Conservation (phyloP, 1,284 basidiomycete species). For the Acaromyces ingoldii region DNA sequence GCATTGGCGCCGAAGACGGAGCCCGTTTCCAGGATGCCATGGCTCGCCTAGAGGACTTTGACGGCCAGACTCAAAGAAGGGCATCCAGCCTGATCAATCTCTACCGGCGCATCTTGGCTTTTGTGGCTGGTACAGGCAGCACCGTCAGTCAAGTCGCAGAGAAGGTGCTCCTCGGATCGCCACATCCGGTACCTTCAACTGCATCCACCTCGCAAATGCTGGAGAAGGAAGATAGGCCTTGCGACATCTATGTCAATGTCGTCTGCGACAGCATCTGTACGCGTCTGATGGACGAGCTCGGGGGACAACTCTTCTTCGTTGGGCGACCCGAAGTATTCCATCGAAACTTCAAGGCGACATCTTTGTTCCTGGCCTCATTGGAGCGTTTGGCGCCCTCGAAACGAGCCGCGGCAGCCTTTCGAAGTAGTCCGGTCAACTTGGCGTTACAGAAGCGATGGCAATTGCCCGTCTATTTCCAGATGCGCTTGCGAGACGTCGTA, state of each 20-base stretch:
- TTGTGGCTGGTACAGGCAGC: conserved; percentile 65
- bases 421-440: too few relatives aligned
- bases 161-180: conserved; percentile 58
- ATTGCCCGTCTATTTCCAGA: conserved; percentile 90
- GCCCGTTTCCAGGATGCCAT: too few relatives aligned
- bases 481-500: conserved; percentile 94
- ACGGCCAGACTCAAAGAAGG: too few relatives aligned
- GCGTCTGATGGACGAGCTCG: conserved; percentile 76
- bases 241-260: conserved; percentile 58
- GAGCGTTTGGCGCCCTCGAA: conserved; percentile 73
- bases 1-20: too few relatives aligned
- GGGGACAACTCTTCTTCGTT: conserved; percentile 75
- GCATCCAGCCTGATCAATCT: conserved; percentile 63
- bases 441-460: conserved; percentile 71
- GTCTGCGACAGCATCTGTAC: conserved; percentile 78
- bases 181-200: conserved; percentile 6
- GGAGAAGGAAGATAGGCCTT: conserved; percentile 2
- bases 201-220: neutral
- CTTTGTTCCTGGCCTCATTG: conserved; percentile 76
- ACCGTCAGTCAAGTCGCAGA: conserved; percentile 72
- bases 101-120: conserved; percentile 77
- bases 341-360: conserved; percentile 70
- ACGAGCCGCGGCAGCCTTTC: conserved; percentile 8
- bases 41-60: too few relatives aligned
- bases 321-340: conserved; percentile 85